Percentiles rank a stretch among this genome's conserved stretches.
phyloP scores from a whole-genome alignment of 202 grass and related monocot species.

The Elaeis oleifera region DNA sequence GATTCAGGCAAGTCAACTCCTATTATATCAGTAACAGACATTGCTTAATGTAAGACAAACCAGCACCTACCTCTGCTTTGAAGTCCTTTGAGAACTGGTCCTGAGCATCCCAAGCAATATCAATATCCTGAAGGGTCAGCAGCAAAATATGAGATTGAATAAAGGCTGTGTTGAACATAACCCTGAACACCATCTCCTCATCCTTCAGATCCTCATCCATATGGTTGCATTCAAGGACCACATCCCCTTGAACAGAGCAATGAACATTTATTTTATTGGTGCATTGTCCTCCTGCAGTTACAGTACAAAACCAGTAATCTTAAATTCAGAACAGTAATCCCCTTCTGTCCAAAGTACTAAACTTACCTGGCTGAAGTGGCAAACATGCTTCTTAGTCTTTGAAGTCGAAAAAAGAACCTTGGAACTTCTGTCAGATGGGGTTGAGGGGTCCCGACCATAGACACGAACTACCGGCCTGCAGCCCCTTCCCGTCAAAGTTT shows the following conservation, averaged over 20 bases:
- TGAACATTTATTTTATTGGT: conserved; percentile 78
- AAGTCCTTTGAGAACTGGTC: conserved; percentile 76
- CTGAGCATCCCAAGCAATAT: conserved; percentile 62
- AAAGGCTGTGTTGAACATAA: conserved; percentile 92
- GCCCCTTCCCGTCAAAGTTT: conserved; percentile 67
- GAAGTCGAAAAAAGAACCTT: conserved; percentile 35
- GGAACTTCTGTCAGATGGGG: conserved; percentile 36
- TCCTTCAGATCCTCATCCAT: conserved; percentile 41
- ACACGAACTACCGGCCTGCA: conserved; percentile 71
- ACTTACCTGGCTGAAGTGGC: conserved; percentile 75
- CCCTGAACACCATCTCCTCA: conserved; percentile 70
- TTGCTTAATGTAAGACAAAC: conserved; percentile 10
- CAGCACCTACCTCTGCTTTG: conserved; percentile 71
- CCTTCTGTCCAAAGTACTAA: conserved; percentile 4
- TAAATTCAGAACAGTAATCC: conserved; percentile 11
- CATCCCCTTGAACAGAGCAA: conserved; percentile 84
- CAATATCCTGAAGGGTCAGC: conserved; percentile 71
- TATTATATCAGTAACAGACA: conserved; percentile 1
- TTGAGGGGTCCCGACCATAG: conserved; percentile 58
- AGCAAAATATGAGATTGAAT: conserved; percentile 79
- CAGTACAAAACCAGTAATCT: conserved; percentile 33
- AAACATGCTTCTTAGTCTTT: conserved; percentile 64
- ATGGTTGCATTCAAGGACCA: conserved; percentile 83
- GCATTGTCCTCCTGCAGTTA: conserved; percentile 64
- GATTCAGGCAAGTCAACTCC: conserved; percentile 64